Evolutionary conservation across 192 early-diverging fungal genomes (phyloP), one percentile per base, ranked within the genome.

Genomic region (Podila verticillata): DNA sequence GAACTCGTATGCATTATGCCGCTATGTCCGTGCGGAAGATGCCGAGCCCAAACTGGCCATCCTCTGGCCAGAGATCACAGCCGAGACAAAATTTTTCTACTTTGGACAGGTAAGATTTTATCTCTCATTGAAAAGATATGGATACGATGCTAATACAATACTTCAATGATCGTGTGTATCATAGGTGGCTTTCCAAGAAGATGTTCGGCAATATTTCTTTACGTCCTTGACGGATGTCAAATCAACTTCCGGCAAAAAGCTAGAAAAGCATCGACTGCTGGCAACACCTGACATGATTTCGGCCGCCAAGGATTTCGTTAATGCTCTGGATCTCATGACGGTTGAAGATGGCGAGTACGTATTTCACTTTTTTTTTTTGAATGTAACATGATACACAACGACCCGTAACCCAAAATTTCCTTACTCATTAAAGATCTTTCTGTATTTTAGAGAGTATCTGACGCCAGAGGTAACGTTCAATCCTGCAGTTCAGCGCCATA

Each of bases 151-250:
- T 15, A 1, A 44, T 44, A 15, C 39, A 13, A 17, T 44, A 44
- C 10, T 44, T 44, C 39, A 44, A 44, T 44, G 13, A 17, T 15
- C 39, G 15, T 44, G 1, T 44, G 39, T 4, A 24, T 74, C 15
- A 24, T 74, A 93, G 89, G 64, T 92, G 39, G 89, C 92, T 6
- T 93, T 91, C 81, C 83, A 75, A 22, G 90, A 94, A 73, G 92
- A 94, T 70, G 66, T 88, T 36, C 85, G 89, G 0, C 68, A 82
- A 19, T 87, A 85, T 68, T 62, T 84, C 1, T 91, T 91, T 83
- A 64, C 83, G 12, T 80, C 88, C 10, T 60, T 92, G 61, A 84
- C 84, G 29, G 71, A 82, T 32, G 66, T 87, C 8, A 32, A 73
- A 1, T 73, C 73, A 20, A 66, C 75, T 36, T 73, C 63, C 28